These are phyloP conservation scores for Wickerhamomyces ciferrii DNA, from an alignment of 805 yeast genomes.

Conservation along the genomic window DNA sequence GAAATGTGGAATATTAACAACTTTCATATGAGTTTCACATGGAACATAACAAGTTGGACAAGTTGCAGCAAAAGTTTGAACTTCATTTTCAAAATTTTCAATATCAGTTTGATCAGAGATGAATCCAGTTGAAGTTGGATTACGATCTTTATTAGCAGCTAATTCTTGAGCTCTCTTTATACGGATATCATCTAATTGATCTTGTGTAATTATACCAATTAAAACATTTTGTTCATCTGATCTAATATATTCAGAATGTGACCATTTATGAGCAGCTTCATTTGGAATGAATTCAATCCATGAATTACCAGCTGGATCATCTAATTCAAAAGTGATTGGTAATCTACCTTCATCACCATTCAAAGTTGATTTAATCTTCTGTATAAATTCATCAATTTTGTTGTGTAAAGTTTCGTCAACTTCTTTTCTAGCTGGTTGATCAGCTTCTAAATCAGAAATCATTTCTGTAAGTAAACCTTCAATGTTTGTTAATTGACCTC, in stretches of 20 bases:
- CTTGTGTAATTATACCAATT: conserved; percentile 69
- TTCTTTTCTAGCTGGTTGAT: conserved; percentile 75
- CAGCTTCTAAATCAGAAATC: conserved; percentile 71
- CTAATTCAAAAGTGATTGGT: conserved; percentile 75
- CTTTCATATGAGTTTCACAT: conserved; percentile 94
- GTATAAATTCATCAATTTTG: conserved; percentile 68
- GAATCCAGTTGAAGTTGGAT: conserved; percentile 49
- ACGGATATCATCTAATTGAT: conserved; percentile 41
- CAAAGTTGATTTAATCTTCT: conserved; percentile 51
- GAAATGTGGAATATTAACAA: conserved; percentile 95
- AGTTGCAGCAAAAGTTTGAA: conserved; percentile 86
- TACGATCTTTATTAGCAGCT: conserved; percentile 18
- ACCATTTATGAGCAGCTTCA: conserved; percentile 87
- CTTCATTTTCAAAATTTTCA: conserved; percentile 83
- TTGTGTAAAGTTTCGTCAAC: conserved; percentile 70
- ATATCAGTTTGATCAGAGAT: conserved; percentile 71
- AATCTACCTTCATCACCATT: conserved; percentile 62
- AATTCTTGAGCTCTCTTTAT: conserved; percentile 17
- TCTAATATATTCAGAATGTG: conserved; percentile 74
- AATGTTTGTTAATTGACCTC: conserved; percentile 88
- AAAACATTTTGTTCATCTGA: conserved; percentile 83
- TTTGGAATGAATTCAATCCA: conserved; percentile 91
- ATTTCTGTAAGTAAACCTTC: conserved; percentile 87
- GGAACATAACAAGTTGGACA: conserved; percentile 85
- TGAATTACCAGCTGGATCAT: conserved; percentile 96